These are phyloP conservation scores for Scedosporium boydii DNA, from an alignment of 2,329 filamentous ascomycete genomes.

Conservation along the genomic window DNA sequence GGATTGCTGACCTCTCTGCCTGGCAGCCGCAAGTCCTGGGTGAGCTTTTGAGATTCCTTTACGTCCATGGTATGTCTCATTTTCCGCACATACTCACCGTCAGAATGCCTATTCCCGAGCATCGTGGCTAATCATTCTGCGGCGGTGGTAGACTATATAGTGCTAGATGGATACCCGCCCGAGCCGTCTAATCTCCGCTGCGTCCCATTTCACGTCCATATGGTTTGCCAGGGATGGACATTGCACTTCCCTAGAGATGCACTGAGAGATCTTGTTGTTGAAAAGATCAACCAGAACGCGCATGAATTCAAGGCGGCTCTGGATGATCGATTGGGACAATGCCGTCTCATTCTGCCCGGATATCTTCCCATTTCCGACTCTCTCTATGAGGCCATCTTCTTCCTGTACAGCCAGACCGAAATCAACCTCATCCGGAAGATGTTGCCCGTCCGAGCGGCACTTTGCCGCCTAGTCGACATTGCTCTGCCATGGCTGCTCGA, in stretches of 20 bases:
- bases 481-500: neutral
- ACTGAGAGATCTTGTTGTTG: neutral
- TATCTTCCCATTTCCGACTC: neutral
- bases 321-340: neutral
- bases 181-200: neutral
- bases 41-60: neutral
- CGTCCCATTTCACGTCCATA: neutral
- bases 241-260: neutral
- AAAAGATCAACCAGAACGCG: neutral
- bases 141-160: neutral
- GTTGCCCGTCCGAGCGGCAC: neutral
- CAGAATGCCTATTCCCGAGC: neutral
- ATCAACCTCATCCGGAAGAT: neutral
- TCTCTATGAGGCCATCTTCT: neutral
- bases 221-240: constrained; percentile 1
- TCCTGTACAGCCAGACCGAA: neutral
- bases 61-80: neutral
- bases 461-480: neutral
- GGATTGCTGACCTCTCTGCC: neutral
- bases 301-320: neutral
- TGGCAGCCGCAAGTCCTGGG: neutral
- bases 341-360: neutral
- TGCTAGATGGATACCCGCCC: neutral
- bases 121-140: neutral
- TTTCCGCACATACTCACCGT: too few relatives aligned